These are phyloP conservation scores for Myotisia sp. DNA, from an alignment of 2,329 filamentous ascomycete genomes.

Conservation along the genomic window DNA sequence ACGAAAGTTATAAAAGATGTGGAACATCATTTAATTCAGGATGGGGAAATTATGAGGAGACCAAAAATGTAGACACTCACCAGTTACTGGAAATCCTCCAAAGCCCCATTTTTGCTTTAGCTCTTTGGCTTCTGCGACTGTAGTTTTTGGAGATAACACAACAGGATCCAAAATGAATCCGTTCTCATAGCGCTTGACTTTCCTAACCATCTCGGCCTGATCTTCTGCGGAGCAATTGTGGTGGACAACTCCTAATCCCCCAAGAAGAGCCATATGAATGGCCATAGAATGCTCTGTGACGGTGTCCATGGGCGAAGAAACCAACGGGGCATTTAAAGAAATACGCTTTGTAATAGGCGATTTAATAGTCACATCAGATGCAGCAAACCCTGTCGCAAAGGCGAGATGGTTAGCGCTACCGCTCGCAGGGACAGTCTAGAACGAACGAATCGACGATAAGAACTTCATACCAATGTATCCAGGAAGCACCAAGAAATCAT, in stretches of 20 bases:
- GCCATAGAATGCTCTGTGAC: slow-evolving; percentile 99
- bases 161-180: slow-evolving; percentile 95
- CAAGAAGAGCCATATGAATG: slow-evolving; percentile 59
- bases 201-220: slow-evolving; percentile 97
- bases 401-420: neutral
- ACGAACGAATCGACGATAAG: slow-evolving; percentile 8
- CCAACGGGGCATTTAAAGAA: slow-evolving; percentile 85
- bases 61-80: slow-evolving; percentile 44
- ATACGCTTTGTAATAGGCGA: slow-evolving; percentile 91
- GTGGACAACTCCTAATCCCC: slow-evolving; percentile 69
- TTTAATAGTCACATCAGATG: slow-evolving; percentile 74
- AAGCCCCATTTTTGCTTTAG: slow-evolving; percentile 98
- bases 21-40: slow-evolving; percentile 51
- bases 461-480: slow-evolving; percentile 67
- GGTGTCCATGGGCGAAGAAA: slow-evolving; percentile 98
- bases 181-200: slow-evolving; percentile 98
- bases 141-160: slow-evolving; percentile 74
- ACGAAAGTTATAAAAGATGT: slow-evolving; percentile 92
- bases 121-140: slow-evolving; percentile 76
- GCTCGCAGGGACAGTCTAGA: neutral
- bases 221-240: slow-evolving; percentile 98
- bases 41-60: slow-evolving; percentile 11
- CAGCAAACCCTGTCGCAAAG: slow-evolving; percentile 56
- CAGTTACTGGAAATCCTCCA: slow-evolving; percentile 94
- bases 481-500: slow-evolving; percentile 92